Percentiles rank a stretch among this genome's conserved stretches.
Evolutionary conservation across 768 basidiomycete species (phyloP).

Genomic region (Mycena latifolia): DNA sequence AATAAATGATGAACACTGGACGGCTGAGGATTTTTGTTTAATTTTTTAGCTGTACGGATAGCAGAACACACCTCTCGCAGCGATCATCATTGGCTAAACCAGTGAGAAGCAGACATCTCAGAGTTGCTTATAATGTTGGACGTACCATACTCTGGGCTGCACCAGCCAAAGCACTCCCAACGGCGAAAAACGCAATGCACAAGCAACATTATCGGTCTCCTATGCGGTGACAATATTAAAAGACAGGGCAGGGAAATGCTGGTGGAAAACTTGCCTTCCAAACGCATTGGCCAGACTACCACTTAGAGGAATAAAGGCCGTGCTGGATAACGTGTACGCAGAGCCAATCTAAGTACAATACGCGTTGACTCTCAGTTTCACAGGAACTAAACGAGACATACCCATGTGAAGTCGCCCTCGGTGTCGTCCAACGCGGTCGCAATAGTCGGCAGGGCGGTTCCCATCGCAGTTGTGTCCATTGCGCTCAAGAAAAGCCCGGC

Average conservation of each 20-base stretch:
- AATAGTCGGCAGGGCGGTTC: slow-evolving; percentile 26
- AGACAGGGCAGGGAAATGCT: background rate
- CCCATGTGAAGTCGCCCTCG: slow-evolving; percentile 31
- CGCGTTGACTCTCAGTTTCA: too few species aligned
- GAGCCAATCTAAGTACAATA: slow-evolving; percentile 46
- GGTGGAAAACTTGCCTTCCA: slow-evolving; percentile 42
- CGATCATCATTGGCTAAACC: slow-evolving; percentile 48
- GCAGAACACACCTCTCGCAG: slow-evolving; percentile 43
- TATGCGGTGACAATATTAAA: background rate
- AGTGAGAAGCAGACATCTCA: background rate
- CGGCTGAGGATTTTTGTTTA: background rate
- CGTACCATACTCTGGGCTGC: slow-evolving; percentile 50
- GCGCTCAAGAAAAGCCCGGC: slow-evolving; percentile 22
- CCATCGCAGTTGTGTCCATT: slow-evolving; percentile 26
- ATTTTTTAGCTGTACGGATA: too few species aligned
- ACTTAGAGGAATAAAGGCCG: slow-evolving; percentile 53
- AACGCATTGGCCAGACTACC: slow-evolving; percentile 48
- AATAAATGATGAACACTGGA: slow-evolving; percentile 10
- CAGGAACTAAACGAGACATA: background rate
- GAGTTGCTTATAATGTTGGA: background rate
- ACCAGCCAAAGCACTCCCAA: slow-evolving; percentile 58
- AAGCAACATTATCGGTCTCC: slow-evolving; percentile 44
- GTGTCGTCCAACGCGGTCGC: slow-evolving; percentile 26
- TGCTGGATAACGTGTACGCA: too few species aligned
- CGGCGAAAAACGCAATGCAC: slow-evolving; percentile 46